Evolutionary conservation across 192 early-diverging fungal species (phyloP), one percentile per base, ranked within the genome.

Genomic region (Gigaspora rosea): DNA sequence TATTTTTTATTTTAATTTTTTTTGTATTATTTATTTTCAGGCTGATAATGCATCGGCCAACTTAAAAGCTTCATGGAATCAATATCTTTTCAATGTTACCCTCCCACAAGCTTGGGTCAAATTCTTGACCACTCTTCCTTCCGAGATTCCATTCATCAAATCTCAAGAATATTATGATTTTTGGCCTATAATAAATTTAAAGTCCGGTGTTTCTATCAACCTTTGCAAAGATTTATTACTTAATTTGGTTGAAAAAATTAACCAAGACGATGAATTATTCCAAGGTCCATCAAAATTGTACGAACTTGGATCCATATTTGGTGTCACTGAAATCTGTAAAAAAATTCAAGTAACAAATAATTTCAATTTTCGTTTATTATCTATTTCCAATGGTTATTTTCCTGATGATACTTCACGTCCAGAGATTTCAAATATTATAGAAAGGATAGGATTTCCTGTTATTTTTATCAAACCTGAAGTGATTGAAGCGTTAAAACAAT

Each of bases 321-420:
- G 12, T 7, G 3, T 51, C 48, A 6, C 27, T 15, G 5, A 7
- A 11, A 41, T 7, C 7, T 20, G 9, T 6, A 27, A 10, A 13
- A 27, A n/a, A 46, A n/a, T 11, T n/a, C 18, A 2, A 3, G 11
- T 7, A 11, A 12, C 18, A 5, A n/a, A 16, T 4, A 22, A 69
- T 7, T 15, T 10, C 10, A 27, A 51, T 32, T 69, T 69, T 69
- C 48, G 20, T 16, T 69, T 32, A 20, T 47, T 69, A 27, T 69
- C 67, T 27, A 9, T 69, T 27, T 48, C 13, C 2, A 32, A 69
- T 51, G 67, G 67, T 8, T 69, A 69, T 51, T 69, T 69, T 18
- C 33, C 46, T 15, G 67, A 69, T 15, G 67, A 48, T 11, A n/a
- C 47, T 8, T 0, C 18, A 32, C 4, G 13, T 11, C 4, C 5